Base-by-base conservation (phyloP, 23 red algal genomes). In the Gracilaria gracilis region DNA sequence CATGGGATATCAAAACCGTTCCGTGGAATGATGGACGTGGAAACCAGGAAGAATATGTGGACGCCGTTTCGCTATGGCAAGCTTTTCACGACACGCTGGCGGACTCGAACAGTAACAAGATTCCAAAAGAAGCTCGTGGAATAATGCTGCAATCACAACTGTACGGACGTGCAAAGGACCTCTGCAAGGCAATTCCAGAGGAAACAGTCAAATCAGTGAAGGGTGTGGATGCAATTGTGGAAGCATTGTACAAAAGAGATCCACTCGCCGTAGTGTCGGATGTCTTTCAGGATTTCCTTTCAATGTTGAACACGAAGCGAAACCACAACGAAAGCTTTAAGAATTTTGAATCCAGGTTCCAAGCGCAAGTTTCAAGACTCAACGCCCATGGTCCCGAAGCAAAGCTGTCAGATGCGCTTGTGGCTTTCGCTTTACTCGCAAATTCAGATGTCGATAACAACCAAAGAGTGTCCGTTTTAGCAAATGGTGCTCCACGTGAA, bases 81-180 rank as follows among this genome's bases (percentile, higher is more conserved):
- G 65, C 39, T 0, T 73, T 73, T 54, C 83, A 71, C 25, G 35
- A 33, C 1, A 57, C 14, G 0, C 20, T 87, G 4, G 2, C 21
- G 6, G 29, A 65, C 29, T 66, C 79, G 29, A 83, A 83, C n/a
- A 15, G 25, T 39, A 83, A 87, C 83, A 87, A 83, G 53, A 62
- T 61, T 20, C 7, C 7, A 1, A 12, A 27, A 21, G 27, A 37
- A 2, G 55, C 25, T 2, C 38, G n/a, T 2, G 79, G 79, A 0
- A 83, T 83, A 4, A 13, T 83, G 29, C 15, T 83, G 11, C 79
- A 72, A 4, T 69, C 61, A 4, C 58, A 87, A 32, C 49, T 87
- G 1, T 74, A 35, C 54, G 83, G 62, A 2, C 4, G 67, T 0
- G 83, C 83, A 11, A 11, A n/a, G 9, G 83, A 87, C n/a, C 37